Evolutionary conservation across 495 filamentous ascomycete species (phyloP), one percentile per base, ranked within the genome.

Genomic region (Xanthoparmelia taractica): DNA sequence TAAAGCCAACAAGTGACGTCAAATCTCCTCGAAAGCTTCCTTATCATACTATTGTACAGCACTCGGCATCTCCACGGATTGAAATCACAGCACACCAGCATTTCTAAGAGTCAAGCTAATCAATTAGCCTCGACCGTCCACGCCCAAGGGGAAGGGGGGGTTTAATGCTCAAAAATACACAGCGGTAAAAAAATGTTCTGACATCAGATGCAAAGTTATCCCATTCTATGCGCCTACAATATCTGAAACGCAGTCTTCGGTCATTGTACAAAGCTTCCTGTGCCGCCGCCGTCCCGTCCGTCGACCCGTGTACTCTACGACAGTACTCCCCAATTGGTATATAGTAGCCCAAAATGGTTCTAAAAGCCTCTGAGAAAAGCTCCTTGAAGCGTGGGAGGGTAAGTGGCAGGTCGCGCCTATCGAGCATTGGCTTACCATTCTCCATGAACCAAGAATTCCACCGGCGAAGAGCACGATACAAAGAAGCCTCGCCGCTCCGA

Each of bases 401-500:
- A 72, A 54, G 62, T 61, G 50, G 57, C 57, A 60, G 66, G 29
- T 41, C 23, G 60, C 27, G 41, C 10, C 25, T 56, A 12, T 29
- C 23, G 23, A 38, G 8, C 60, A 15, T 25, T 23, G 41, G 60
- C 66, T 67, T 43, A 69, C 65, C 37, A 31, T 7, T 20, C 29
- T 57, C 57, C 47, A 33, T 59, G 18, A 38, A n/a, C 63, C 61
- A 52, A 83, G 80, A 66, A 65, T 34, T 78, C 72, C 43, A 67
- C 67, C 27, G 77, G 77, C 45, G 67, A 75, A 50, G 73, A 75
- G 60, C 66, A 73, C 48, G 76, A 82, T 43, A 68, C 70, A 57
- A 82, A 84, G 66, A 81, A 82, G 61, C 78, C 76, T 25, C 76
- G 81, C 58, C 79, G 79, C 40, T 84, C 81, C 25, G 71, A 82